Evolutionary conservation across 1,284 basidiomycete species (phyloP), one percentile per base, ranked within the genome.

Genomic region (Apiotrichum porosum): DNA sequence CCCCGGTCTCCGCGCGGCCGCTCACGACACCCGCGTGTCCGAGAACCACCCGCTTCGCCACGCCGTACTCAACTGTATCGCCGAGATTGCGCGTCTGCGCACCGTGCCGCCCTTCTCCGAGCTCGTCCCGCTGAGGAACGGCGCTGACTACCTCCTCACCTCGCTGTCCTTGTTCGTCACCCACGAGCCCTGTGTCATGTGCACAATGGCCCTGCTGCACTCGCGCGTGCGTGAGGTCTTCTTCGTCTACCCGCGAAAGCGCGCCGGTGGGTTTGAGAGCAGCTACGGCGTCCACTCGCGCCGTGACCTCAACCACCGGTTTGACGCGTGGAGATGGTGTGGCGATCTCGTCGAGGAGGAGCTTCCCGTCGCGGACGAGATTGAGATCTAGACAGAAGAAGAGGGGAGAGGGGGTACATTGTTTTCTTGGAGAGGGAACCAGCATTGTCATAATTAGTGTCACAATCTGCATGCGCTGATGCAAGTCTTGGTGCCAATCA

Each of bases 101-200:
- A 56, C 78, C 76, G n/a, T 69, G 61, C 65, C 69, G 31, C 71
- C 74, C 4, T 72, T 71, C 44, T 49, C 52, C 14, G 64, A 66
- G 18, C 59, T 65, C 14, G 47, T 59, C 30, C 66, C 61, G 38
- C 68, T 60, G 19, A 49, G 69, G 36, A 88, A 86, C 61, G 85
- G 85, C 13, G 76, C 81, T 4, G 83, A 85, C 65, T 97, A 95
- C 71, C 83, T 95, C 26, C 78, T 95, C 32, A 95, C 89, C 0
- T 81, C 82, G 0, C 78, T 84, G 22, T 82, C 83, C 2, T 75
- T 95, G 19, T 95, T 95, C 75, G 81, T 83, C 42, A 88, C 88
- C 3, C 92, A 97, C 69, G 92, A 97, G 62, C 92, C 93, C 3
- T 97, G 93, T 62, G 80, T 95, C 49, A 90, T 95, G 86, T 97